These are phyloP conservation scores for Rhytidiadelphus loreus DNA, from an alignment of 225 moss, liverwort and hornwort species.

Conservation along the genomic window DNA sequence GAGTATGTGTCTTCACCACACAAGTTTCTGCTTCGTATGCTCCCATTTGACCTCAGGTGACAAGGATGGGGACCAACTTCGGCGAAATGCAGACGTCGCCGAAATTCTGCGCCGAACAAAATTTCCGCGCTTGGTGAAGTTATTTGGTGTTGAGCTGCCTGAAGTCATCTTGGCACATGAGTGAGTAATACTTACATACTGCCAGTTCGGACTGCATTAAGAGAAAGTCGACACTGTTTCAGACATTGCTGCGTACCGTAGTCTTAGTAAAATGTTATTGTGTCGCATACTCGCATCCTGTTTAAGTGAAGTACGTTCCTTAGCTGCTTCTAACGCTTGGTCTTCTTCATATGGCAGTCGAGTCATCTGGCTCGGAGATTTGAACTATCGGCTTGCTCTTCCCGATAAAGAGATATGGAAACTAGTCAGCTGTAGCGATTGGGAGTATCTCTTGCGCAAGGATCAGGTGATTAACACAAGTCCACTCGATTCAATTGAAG, in stretches of 20 bases:
- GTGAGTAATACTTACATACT: slow-evolving; percentile 24
- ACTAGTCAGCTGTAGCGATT: slow-evolving; percentile 18
- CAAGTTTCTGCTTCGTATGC: slow-evolving; percentile 84
- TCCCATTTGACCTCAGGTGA: slow-evolving; percentile 79
- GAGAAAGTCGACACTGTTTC: background rate
- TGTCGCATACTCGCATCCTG: background rate
- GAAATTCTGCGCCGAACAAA: slow-evolving; percentile 81
- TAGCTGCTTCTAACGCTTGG: background rate
- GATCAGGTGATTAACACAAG: slow-evolving; percentile 31
- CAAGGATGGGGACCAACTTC: slow-evolving; percentile 78
- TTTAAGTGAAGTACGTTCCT: background rate
- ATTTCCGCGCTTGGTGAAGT: slow-evolving; percentile 64
- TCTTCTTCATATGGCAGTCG: slow-evolving; percentile 19
- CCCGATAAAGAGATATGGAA: slow-evolving; percentile 44
- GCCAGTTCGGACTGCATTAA: background rate
- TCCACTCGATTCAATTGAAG: background rate
- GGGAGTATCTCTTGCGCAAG: slow-evolving; percentile 29
- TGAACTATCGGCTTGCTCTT: slow-evolving; percentile 46
- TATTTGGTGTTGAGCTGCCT: slow-evolving; percentile 54
- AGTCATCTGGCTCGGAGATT: slow-evolving; percentile 51
- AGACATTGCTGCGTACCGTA: background rate
- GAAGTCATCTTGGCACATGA: slow-evolving; percentile 78
- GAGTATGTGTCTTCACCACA: slow-evolving; percentile 89
- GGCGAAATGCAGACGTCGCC: slow-evolving; percentile 72
- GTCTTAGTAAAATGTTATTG: background rate